These are phyloP conservation scores for Perilla frutescens DNA, from an alignment of 257 asterid species.

Conservation along the genomic window DNA sequence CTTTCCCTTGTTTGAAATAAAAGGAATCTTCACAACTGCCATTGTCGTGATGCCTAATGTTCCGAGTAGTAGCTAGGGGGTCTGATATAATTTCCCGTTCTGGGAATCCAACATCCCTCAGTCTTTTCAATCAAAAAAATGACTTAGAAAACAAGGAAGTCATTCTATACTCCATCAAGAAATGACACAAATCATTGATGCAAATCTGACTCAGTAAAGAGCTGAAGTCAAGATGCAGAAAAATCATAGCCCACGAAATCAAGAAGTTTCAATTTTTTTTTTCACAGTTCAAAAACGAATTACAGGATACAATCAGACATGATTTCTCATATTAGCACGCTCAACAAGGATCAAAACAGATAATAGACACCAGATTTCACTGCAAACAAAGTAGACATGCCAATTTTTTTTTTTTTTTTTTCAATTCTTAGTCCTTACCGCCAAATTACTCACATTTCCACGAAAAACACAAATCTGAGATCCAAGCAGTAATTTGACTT, in stretches of 20 bases:
- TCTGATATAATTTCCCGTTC: not conserved
- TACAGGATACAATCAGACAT: not conserved
- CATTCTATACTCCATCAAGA: not conserved
- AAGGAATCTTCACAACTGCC: too few relatives aligned
- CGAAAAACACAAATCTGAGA: constrained; percentile 31
- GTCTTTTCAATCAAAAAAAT: not conserved
- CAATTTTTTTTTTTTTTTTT: constrained; percentile 3
- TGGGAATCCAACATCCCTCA: not conserved
- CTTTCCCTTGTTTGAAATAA: too few relatives aligned
- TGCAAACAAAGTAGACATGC: constrained; percentile 10
- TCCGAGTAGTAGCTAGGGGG: too few relatives aligned
- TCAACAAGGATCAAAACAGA: not conserved
- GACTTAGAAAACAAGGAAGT: not conserved
- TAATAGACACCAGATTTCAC: constrained; percentile 7
- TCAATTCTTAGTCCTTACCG: constrained; percentile 23
- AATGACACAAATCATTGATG: not conserved
- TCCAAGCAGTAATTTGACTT: constrained; percentile 31
- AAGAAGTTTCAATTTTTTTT: not conserved
- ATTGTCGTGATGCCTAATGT: too few relatives aligned
- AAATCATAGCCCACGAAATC: not conserved
- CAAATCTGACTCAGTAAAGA: not conserved
- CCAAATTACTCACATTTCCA: constrained; percentile 22
- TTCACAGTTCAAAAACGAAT: not conserved
- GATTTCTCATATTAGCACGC: not conserved
- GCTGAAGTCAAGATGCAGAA: constrained; percentile 23